A percentile compares a stretch with the other conserved stretches of the same genome.
These are phyloP conservation scores for Taphrina communis DNA, from an alignment of 1,139 yeast genomes.

Conservation along the genomic window DNA sequence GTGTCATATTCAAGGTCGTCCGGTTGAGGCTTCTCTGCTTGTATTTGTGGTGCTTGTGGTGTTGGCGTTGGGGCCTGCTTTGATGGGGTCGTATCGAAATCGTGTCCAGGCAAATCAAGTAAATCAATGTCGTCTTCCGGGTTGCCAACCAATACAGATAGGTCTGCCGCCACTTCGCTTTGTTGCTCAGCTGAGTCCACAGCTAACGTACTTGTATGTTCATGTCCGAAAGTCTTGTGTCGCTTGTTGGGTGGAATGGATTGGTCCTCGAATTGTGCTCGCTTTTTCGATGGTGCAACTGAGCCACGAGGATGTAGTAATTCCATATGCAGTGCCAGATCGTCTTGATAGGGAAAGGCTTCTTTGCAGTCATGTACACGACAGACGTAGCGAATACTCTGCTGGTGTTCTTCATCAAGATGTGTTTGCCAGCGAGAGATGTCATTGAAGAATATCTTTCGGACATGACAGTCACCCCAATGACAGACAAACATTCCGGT, in stretches of 20 bases:
- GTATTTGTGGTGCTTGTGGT: background rate
- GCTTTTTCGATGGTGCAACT: background rate
- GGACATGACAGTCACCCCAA: conserved; percentile 16
- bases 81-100: background rate
- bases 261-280: background rate
- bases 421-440: conserved; percentile 17
- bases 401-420: conserved; percentile 30
- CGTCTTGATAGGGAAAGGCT: conserved; percentile 25
- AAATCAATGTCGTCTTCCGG: conserved; percentile 4
- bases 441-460: conserved; percentile 8
- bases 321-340: conserved; percentile 15
- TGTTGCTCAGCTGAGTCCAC: background rate
- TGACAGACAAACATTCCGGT: conserved; percentile 11
- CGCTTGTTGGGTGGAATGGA: background rate
- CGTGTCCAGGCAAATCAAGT: background rate
- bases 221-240: background rate
- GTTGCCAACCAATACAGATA: background rate
- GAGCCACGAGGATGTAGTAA: background rate
- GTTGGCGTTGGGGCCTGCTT: background rate
- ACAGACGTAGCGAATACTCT: conserved; percentile 11
- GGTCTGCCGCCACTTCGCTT: background rate
- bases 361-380: conserved; percentile 7
- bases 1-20: background rate
- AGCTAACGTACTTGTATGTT: background rate
- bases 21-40: too few relatives aligned